Evolutionary conservation across 2,329 filamentous ascomycete species (phyloP).

Genomic region (Emydomyces testavorans): DNA sequence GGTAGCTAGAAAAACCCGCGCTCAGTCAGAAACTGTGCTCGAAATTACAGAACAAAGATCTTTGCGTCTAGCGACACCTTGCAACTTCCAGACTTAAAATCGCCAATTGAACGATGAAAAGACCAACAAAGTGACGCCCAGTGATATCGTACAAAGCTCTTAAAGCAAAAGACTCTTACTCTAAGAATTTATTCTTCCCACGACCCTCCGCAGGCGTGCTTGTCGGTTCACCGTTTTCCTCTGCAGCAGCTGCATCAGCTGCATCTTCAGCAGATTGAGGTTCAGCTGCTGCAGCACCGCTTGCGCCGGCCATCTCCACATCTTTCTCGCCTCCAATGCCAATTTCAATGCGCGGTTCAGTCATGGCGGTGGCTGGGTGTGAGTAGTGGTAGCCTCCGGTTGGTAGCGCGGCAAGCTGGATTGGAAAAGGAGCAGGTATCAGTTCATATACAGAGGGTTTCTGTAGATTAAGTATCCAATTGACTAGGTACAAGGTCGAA

Average conservation of each 20-base stretch:
- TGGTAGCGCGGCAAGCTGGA: not conserved
- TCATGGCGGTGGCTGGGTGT: slow-evolving; percentile 4
- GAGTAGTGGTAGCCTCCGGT: not conserved
- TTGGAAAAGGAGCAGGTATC: too few species aligned
- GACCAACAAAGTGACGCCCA: not conserved
- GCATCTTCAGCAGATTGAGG: not conserved
- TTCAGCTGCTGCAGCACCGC: slow-evolving; percentile 5
- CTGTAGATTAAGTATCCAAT: not conserved
- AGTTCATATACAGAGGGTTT: too few species aligned
- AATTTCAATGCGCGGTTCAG: slow-evolving; percentile 14
- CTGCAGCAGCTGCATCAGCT: slow-evolving; percentile 1
- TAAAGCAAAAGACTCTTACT: slow-evolving; percentile 7
- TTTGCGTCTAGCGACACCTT: too few species aligned
- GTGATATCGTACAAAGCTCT: not conserved
- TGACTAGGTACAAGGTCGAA: not conserved
- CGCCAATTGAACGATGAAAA: not conserved
- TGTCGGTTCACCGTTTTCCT: not conserved
- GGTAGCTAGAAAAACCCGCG: slow-evolving; percentile 34
- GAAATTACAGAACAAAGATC: slow-evolving; percentile 1
- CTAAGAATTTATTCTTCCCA: slow-evolving; percentile 8
- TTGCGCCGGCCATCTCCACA: slow-evolving; percentile 22
- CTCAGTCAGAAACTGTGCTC: not conserved
- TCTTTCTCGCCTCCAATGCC: slow-evolving; percentile 16
- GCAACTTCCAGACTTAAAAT: not conserved
- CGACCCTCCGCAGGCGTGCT: slow-evolving; percentile 1